A percentile compares a stretch with the other conserved stretches of the same genome.
Evolutionary conservation across 106 monocot species (phyloP).

Genomic region (Acorus calamus): DNA sequence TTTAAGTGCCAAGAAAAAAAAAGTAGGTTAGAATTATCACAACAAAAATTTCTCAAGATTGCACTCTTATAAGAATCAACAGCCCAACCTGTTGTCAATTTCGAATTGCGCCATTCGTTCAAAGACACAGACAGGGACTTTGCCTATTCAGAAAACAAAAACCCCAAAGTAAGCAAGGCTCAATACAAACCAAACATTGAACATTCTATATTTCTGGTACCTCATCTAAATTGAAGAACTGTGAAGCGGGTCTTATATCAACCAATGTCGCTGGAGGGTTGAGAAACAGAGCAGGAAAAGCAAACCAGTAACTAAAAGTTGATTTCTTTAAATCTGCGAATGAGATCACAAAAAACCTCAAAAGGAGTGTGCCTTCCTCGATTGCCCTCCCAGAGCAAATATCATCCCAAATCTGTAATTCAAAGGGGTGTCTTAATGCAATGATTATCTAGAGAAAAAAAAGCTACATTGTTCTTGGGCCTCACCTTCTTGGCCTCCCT

Average conservation of each 20-base stretch:
- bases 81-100: constrained; percentile 49
- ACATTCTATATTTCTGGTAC: constrained; percentile 22
- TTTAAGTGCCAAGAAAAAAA: constrained; percentile 1
- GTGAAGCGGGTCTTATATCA: constrained; percentile 46
- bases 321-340: constrained; percentile 93
- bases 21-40: neutral
- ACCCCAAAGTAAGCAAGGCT: neutral
- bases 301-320: constrained; percentile 80
- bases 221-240: constrained; percentile 49
- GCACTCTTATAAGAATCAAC: too few species aligned
- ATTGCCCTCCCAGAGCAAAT: constrained; percentile 66
- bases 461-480: neutral
- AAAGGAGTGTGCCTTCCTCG: constrained; percentile 58
- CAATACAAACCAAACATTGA: neutral
- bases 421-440: neutral
- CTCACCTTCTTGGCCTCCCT: constrained; percentile 76
- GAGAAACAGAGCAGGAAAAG: constrained; percentile 84
- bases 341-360: constrained; percentile 80
- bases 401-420: constrained; percentile 63
- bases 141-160: constrained; percentile 24
- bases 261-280: constrained; percentile 70
- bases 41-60: neutral
- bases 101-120: constrained; percentile 76
- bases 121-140: constrained; percentile 49
- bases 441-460: neutral